Conservation (phyloP, 164 flowering plant genomes). For the Warburgia ugandensis region DNA sequence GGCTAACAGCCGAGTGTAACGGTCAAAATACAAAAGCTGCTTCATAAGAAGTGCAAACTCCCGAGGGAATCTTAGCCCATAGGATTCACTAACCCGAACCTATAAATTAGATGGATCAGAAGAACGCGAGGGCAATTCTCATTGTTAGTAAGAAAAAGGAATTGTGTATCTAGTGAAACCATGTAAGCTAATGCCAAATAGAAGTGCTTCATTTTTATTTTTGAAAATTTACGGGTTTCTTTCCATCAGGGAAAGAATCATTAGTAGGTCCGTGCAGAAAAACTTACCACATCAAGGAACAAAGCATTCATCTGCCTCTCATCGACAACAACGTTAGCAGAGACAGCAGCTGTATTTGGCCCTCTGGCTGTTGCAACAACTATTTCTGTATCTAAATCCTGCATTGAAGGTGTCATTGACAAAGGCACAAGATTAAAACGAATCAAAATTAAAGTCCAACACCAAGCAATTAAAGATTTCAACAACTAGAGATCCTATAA, state of each 20-base stretch:
- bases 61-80: constrained; percentile 84
- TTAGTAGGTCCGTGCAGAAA: too few relatives aligned
- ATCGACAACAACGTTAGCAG: constrained; percentile 74
- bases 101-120: constrained; percentile 14
- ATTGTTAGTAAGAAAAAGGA: neutral
- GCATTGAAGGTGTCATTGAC: constrained; percentile 10
- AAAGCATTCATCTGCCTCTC: constrained; percentile 96
- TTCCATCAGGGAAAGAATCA: too few relatives aligned
- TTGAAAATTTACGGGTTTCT: too few relatives aligned
- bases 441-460: too few relatives aligned
- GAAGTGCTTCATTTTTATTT: too few relatives aligned
- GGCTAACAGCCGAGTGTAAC: constrained; percentile 84
- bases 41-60: constrained; percentile 96
- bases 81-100: constrained; percentile 91
- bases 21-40: constrained; percentile 90
- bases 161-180: too few relatives aligned
- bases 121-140: too few relatives aligned
- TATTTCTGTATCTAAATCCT: constrained; percentile 87
- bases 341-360: constrained; percentile 50
- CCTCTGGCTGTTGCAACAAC: constrained; percentile 69
- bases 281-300: constrained; percentile 88
- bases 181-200: too few relatives aligned
- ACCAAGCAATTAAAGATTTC: too few relatives aligned
- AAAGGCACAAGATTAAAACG: too few relatives aligned
- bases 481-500: too few relatives aligned